These are phyloP conservation scores for Cryptococcus sp. DNA, from an alignment of 1,284 basidiomycete species.

Conservation along the genomic window DNA sequence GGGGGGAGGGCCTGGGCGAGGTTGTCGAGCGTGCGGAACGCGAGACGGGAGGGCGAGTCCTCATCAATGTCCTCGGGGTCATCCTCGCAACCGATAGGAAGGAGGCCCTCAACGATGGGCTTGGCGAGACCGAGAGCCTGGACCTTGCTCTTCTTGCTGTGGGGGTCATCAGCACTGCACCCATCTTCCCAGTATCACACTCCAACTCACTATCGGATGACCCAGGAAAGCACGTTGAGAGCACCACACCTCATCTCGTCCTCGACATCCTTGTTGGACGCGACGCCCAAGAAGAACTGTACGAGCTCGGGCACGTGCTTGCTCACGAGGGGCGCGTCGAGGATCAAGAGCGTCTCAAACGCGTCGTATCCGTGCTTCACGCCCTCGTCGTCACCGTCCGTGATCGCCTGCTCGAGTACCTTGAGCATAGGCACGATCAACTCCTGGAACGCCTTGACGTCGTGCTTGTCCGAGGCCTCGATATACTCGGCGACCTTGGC, in stretches of 20 bases:
- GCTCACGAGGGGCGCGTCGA: constrained; percentile 88
- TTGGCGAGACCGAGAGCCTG: constrained; percentile 81
- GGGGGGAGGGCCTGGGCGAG: constrained; percentile 93
- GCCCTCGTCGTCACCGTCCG: constrained; percentile 72
- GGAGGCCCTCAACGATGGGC: constrained; percentile 82
- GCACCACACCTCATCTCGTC: constrained; percentile 82
- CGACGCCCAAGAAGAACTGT: constrained; percentile 81
- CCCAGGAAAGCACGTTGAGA: constrained; percentile 94
- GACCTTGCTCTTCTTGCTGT: constrained; percentile 94
- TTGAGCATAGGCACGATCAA: constrained; percentile 86
- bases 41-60: constrained; percentile 85
- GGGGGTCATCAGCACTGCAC: constrained; percentile 14
- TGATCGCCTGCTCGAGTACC: constrained; percentile 85
- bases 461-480: constrained; percentile 78
- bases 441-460: constrained; percentile 85
- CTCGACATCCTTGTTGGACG: constrained; percentile 75
- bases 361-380: constrained; percentile 92
- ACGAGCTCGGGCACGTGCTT: constrained; percentile 85
- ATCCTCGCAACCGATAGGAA: constrained; percentile 89
- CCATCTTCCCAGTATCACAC: neutral
- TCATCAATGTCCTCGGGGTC: constrained; percentile 75
- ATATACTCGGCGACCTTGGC: constrained; percentile 94
- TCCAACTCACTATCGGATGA: constrained; percentile 72
- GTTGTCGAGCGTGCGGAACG: constrained; percentile 91
- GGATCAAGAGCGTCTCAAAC: constrained; percentile 89